Evolutionary conservation across 2,329 filamentous ascomycete genomes (phyloP).

Genomic region (Botrytis porri): DNA sequence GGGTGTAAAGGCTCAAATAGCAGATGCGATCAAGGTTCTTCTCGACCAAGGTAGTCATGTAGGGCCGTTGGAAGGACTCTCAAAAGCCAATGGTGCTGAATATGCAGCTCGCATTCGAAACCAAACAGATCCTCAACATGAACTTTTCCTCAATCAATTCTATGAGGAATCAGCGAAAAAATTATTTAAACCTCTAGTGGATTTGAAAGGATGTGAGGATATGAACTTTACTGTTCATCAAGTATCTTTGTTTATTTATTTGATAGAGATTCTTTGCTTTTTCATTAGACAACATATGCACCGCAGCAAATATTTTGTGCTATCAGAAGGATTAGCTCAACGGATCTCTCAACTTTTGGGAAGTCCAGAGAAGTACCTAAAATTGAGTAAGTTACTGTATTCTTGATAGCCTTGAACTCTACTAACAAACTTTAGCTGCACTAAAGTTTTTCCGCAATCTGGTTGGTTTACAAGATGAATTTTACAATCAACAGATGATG

Average conservation of each 20-base stretch:
- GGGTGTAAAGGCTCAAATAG: slow-evolving; percentile 92
- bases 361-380: slow-evolving; percentile 86
- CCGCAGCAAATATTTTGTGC: slow-evolving; percentile 83
- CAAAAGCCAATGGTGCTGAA: slow-evolving; percentile 62
- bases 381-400: slow-evolving; percentile 64
- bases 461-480: slow-evolving; percentile 82
- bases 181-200: slow-evolving; percentile 82
- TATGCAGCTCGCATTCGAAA: slow-evolving; percentile 61
- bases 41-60: slow-evolving; percentile 68
- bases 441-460: slow-evolving; percentile 92
- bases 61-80: slow-evolving; percentile 55
- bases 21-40: slow-evolving; percentile 90
- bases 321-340: slow-evolving; percentile 72
- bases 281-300: slow-evolving; percentile 87
- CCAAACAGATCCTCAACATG: slow-evolving; percentile 69
- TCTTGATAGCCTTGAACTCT: neutral
- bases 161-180: slow-evolving; percentile 84
- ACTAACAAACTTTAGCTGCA: slow-evolving; percentile 55
- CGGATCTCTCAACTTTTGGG: slow-evolving; percentile 79
- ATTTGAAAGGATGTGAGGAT: slow-evolving; percentile 67
- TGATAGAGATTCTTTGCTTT: slow-evolving; percentile 91
- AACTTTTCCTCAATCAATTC: slow-evolving; percentile 81
- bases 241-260: slow-evolving; percentile 84
- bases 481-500: slow-evolving; percentile 81
- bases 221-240: slow-evolving; percentile 76